Base-by-base conservation (phyloP, 2,329 filamentous ascomycete genomes). In the Sporothrix schenckii region DNA sequence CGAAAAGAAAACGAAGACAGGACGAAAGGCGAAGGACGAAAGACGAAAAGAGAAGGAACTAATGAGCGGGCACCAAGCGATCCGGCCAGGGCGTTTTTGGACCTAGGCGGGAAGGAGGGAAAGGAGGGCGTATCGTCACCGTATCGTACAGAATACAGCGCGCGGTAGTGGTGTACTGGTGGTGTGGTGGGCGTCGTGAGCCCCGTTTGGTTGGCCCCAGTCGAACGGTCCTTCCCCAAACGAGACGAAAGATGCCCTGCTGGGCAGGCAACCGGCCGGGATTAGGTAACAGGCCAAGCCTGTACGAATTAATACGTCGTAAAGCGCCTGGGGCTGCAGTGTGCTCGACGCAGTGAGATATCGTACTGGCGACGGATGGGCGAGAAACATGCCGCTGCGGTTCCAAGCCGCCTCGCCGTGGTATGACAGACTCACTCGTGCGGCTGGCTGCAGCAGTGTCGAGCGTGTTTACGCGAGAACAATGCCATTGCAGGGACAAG, bases 51-150 rank as follows among this genome's bases (percentile, higher is more conserved):
- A 61, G 21, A 39, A 39, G 52, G 66, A 60, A 34, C 66, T 24
- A 49, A 53, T 47, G 21, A 60, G 54, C 34, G 54, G 67, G 67
- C 44, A 58, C 58, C 27, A 68, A 34, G 49, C 7, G 56, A 52
- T 52, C 50, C 58, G 67, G 54, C 67, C 44, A 53, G 67, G 67
- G 30, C 27, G 58, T 65, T 53, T 65, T 50, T 50, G 41, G 61
- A 50, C 61, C 50, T 50, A 44, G 58, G 24, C 41, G 54, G 49
- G 16, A 50, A 9, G 16, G 49, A 50, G 49, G 21, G n/a, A 61
- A 63, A 63, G 60, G 41, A 19, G n/a, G 60, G 41, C 14, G 11
- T 39, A 24, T 24, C 24, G 1, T 24, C 2, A 24, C 24, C 24
- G 24, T 24, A 24, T 30, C 27, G 41, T 47, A 63, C 34, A 9